Base-by-base conservation (phyloP, 768 basidiomycete genomes). In the Collybia mongolica region DNA sequence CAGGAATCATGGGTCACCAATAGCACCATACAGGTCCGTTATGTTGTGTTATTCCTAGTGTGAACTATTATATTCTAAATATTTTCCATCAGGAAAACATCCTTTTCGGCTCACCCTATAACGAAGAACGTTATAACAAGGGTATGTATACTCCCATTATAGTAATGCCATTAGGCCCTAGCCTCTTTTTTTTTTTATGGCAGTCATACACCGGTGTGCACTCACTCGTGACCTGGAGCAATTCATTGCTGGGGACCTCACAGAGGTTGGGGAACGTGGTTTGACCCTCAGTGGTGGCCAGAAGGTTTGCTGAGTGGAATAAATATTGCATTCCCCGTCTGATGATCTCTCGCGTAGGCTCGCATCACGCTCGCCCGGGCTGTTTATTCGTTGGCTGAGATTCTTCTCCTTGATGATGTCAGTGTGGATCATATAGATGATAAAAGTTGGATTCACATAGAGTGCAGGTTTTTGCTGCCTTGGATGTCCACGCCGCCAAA, bases 1-100 rank as follows among this genome's bases (percentile, higher is more conserved):
- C 91, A 95, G 63, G 89, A 92, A 61, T 82, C 87, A 3, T 95
- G 90, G 90, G 83, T 92, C 2, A 80, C 85, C 63, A 92, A 90
- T 55, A 86, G 85, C 50, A 90, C 87, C 0, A 88, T 90, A 45
- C 73, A 69, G 62, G 84, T 82, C 20, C 15, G 39, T 39, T 12
- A 3, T 12, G 7, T 32, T 12, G 11, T 6, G 32, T 19, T 1
- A 5, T 14, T 11, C 17, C 35, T 18, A 22, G 24, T 39, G 15
- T 18, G 22, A 9, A 28, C 23, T 8, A 44, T 38, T 26, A 4
- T 7, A 26, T 23, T n/a, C 37, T 26, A 48, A 46, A 2, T 15
- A 20, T 9, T 17, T 23, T 56, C 11, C 14, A 14, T 11, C 14
- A 80, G 66, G 86, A 91, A 38, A 96, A 95, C 60, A 88, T 96